Evolutionary conservation across 768 basidiomycete species (phyloP).

Genomic region (Calocybe cyanea): DNA sequence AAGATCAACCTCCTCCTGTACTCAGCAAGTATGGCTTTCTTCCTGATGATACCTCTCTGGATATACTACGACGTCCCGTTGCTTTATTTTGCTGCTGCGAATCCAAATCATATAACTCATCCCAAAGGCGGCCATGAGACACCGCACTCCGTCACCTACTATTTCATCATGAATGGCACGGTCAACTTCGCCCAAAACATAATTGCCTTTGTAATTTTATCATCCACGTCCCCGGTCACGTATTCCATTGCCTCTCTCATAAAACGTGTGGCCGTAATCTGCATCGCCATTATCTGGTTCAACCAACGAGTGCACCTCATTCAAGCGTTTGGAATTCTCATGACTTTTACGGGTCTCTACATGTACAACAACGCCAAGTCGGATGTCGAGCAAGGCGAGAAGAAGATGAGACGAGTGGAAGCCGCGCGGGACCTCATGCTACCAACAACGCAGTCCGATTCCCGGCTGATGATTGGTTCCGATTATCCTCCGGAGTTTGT

Average conservation of each 20-base stretch:
- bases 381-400: constrained; percentile 92
- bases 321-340: constrained; percentile 83
- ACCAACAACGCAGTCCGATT: constrained; percentile 64
- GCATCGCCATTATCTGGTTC: constrained; percentile 97
- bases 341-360: constrained; percentile 89
- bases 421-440: constrained; percentile 65
- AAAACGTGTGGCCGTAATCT: constrained; percentile 97
- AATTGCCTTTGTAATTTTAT: constrained; percentile 94
- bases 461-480: constrained; percentile 41
- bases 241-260: constrained; percentile 98
- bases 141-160: constrained; percentile 66
- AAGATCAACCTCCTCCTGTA: constrained; percentile 96
- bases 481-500: constrained; percentile 32
- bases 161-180: constrained; percentile 91
- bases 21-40: constrained; percentile 90
- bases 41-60: constrained; percentile 97
- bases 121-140: constrained; percentile 42
- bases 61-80: constrained; percentile 79
- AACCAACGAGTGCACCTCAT: constrained; percentile 78
- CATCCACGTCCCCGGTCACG: constrained; percentile 95
- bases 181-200: constrained; percentile 98
- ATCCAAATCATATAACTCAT: constrained; percentile 40
- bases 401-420: constrained; percentile 75
- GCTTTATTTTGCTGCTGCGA: constrained; percentile 44
- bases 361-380: constrained; percentile 95